Percentiles rank a stretch among this genome's conserved stretches.
These are phyloP conservation scores for Ehretia macrophylla DNA, from an alignment of 257 asterid species.

Conservation along the genomic window DNA sequence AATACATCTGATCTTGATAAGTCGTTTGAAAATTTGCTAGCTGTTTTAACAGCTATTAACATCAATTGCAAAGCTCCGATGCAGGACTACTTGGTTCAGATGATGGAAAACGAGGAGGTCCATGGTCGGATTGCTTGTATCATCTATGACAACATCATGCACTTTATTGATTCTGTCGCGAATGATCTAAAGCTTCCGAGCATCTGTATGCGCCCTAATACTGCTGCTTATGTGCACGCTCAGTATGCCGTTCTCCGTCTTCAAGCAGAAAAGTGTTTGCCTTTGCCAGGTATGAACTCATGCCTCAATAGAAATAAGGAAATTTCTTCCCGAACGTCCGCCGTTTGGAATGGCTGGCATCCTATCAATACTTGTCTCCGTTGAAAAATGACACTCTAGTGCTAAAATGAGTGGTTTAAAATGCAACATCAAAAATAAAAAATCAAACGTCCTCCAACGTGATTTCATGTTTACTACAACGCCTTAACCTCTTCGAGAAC, in stretches of 20 bases:
- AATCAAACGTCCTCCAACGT: too few relatives aligned
- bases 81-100: constrained; percentile 24
- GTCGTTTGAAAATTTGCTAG: neutral
- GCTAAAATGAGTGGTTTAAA: neutral
- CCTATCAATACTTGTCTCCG: neutral
- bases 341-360: neutral
- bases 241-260: constrained; percentile 20
- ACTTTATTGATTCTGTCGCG: too few relatives aligned
- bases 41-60: neutral
- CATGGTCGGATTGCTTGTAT: too few relatives aligned
- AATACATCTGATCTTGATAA: too few relatives aligned
- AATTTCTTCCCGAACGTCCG: constrained; percentile 2
- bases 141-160: too few relatives aligned
- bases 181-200: constrained; percentile 31
- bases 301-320: too few relatives aligned
- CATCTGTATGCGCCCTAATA: constrained; percentile 33
- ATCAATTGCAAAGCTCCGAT: constrained; percentile 30
- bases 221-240: constrained; percentile 32
- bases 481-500: too few relatives aligned
- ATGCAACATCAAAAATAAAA: neutral
- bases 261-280: constrained; percentile 20
- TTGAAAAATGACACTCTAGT: neutral
- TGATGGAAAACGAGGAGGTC: too few relatives aligned
- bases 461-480: too few relatives aligned
- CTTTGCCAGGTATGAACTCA: too few relatives aligned